Evolutionary conservation across 345 rosid genomes (phyloP), one percentile per base, ranked within the genome.

Genomic region (Erysimum cheiranthoides): DNA sequence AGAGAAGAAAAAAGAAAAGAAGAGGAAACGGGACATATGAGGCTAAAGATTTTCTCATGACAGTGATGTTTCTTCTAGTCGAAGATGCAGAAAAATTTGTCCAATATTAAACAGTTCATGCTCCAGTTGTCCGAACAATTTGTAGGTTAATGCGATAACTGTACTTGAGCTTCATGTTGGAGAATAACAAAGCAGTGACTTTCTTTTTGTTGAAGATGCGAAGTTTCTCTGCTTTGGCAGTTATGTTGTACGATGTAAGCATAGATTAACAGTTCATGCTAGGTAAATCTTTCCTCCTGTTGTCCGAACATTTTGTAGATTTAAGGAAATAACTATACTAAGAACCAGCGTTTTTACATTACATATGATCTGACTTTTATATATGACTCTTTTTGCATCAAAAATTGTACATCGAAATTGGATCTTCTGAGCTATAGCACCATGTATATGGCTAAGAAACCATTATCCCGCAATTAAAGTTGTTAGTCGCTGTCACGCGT

Each of bases 1-100:
- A 66, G 86, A 84, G 73, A 80, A 79, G 54, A 82, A 81, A 32
- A 17, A 75, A 67, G 50, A 51, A 60, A 82, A 79, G 50, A 77
- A 73, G 79, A 60, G 67, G 14, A 70, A 71, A 76, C 60, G 39
- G 11, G 78, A 68, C 42, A 21, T 21, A 21, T 21, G 25, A 21
- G 25, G 25, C 25, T 21, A 21, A 21, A 21, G 49, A 75, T 45
- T 54, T 67, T 13, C 68, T 2, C 34, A 65, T 17, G 69, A 40
- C 45, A 40, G 40, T 40, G 21, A 14, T 3, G 50, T 34, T 58
- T 35, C 42, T 32, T 56, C 13, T 21, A 21, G 34, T 5, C 8
- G 16, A 25, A 49, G 58, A 52, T 52, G 34, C 25, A 21, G 25
- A 21, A 21, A 1, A 21, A 21, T 21, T 5, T 6, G 34, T 10